Evolutionary conservation across 495 filamentous ascomycete genomes (phyloP).

Genomic region (Stereocaulon alpinum): DNA sequence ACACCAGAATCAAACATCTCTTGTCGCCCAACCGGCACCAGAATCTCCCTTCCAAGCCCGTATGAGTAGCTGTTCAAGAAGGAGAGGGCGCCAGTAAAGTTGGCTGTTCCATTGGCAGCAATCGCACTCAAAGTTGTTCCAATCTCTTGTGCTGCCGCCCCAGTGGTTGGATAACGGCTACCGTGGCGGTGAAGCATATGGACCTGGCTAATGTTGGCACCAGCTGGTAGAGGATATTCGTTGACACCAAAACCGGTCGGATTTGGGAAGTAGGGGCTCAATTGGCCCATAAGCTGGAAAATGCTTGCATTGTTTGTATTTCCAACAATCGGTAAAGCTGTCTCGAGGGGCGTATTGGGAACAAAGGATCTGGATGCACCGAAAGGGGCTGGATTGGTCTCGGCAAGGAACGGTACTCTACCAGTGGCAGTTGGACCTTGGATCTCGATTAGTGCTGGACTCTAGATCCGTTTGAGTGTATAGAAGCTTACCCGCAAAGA

Average conservation of each 20-base stretch:
- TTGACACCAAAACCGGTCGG: conserved; percentile 42
- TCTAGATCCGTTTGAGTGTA: neutral
- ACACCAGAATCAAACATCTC: conserved; percentile 42
- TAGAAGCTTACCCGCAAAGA: conserved; percentile 23
- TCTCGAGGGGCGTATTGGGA: conserved; percentile 49
- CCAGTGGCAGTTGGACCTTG: conserved; percentile 49
- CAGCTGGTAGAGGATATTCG: conserved; percentile 45
- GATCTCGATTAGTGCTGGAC: conserved; percentile 8
- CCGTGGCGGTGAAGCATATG: conserved; percentile 40
- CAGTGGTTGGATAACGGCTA: conserved; percentile 32
- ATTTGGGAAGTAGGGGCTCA: conserved; percentile 28
- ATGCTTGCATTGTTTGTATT: conserved; percentile 38
- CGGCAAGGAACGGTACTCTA: conserved; percentile 43
- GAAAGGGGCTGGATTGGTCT: conserved; percentile 44
- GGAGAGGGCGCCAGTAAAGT: conserved; percentile 37
- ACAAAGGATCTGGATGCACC: conserved; percentile 37
- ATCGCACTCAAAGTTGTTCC: conserved; percentile 25
- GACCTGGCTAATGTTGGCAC: conserved; percentile 45
- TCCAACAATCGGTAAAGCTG: conserved; percentile 43
- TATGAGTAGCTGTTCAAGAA: conserved; percentile 47
- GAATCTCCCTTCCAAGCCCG: conserved; percentile 37
- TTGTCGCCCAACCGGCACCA: conserved; percentile 42
- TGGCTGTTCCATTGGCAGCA: conserved; percentile 22
- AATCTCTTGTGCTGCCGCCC: conserved; percentile 24
- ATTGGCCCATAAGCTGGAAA: conserved; percentile 44